Conservation (phyloP, 1,139 yeast species). For the Candida sanyaensis region DNA sequence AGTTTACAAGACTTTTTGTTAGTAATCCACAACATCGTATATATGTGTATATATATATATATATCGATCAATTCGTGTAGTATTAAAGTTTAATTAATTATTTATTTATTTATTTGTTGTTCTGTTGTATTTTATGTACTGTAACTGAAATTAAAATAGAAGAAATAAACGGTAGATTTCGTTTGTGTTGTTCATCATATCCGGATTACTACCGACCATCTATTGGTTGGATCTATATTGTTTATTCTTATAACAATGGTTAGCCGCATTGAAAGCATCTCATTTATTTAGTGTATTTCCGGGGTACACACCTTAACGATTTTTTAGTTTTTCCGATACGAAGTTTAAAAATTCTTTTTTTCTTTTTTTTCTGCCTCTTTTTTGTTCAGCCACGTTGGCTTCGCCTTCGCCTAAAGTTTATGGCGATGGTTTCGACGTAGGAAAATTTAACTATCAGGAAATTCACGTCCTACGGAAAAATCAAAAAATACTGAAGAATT, state of each 20-base stretch:
- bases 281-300: neutral
- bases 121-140: neutral
- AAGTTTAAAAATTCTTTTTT: too few species aligned
- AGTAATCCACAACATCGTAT: neutral
- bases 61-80: neutral
- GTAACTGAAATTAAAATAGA: neutral
- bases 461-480: too few species aligned
- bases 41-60: neutral
- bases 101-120: neutral
- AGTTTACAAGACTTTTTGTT: slow-evolving; percentile 26
- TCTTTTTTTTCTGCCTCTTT: too few species aligned
- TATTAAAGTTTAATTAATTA: neutral
- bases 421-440: too few species aligned
- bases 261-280: neutral
- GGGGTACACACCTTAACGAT: neutral
- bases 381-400: too few species aligned
- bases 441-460: too few species aligned
- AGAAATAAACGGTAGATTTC: neutral
- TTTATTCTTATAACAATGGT: too few species aligned
- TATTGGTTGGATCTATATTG: too few species aligned
- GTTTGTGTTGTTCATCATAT: too few species aligned
- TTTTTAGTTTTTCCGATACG: neutral
- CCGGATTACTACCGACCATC: neutral
- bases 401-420: too few species aligned
- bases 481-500: too few species aligned